Evolutionary conservation across 2,329 filamentous ascomycete genomes (phyloP).

Genomic region (Penicillium hesseltinei): DNA sequence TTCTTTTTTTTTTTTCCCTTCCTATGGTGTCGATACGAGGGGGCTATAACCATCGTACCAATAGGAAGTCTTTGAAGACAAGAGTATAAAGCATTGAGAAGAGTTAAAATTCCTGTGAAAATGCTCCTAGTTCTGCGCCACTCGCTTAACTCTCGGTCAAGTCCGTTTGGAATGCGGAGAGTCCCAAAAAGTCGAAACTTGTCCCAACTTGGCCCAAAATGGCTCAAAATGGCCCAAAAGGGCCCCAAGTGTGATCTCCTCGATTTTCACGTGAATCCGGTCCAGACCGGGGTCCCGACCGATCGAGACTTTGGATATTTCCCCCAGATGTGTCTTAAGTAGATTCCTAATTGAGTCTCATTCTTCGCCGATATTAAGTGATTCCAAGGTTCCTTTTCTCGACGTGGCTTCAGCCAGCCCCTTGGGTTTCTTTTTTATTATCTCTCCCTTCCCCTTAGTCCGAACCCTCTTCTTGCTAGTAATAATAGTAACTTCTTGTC

Average conservation of each 20-base stretch:
- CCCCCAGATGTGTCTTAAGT: neutral
- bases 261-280: neutral
- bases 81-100: no score
- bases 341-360: slow-evolving; percentile 3
- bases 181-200: neutral
- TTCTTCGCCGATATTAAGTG: slow-evolving; percentile 14
- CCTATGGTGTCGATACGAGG: neutral
- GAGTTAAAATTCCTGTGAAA: neutral
- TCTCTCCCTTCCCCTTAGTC: neutral
- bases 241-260: neutral
- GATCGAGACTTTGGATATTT: slow-evolving; percentile 8
- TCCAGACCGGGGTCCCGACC: slow-evolving; percentile 11
- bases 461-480: neutral
- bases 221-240: neutral
- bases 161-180: slow-evolving; percentile 20
- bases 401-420: slow-evolving; percentile 12
- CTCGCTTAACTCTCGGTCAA: slow-evolving; percentile 29
- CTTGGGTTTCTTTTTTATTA: neutral
- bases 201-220: neutral
- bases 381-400: neutral
- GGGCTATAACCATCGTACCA: neutral
- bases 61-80: neutral
- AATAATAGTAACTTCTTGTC: slow-evolving; percentile 20
- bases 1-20: no score
- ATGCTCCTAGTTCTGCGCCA: slow-evolving; percentile 17